Evolutionary conservation across 306 rosid genomes (phyloP).

Genomic region (Vigna mungo): DNA sequence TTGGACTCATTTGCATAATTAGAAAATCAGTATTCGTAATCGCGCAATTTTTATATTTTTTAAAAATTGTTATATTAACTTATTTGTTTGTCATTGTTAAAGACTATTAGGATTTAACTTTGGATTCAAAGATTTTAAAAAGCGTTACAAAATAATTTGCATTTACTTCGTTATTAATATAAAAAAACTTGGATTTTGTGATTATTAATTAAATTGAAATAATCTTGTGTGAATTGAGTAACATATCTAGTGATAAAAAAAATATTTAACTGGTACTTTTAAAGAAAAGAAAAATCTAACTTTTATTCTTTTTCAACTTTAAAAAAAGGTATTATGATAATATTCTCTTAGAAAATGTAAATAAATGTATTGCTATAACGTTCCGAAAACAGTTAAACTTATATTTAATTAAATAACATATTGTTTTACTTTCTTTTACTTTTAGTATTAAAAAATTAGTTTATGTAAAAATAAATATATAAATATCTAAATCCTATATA

Average conservation of each 20-base stretch:
- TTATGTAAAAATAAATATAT: too few relatives aligned
- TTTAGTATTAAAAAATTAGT: too few relatives aligned
- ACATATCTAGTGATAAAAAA: too few relatives aligned
- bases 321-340: not conserved
- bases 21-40: too few relatives aligned
- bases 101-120: not conserved
- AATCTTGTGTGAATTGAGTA: too few relatives aligned
- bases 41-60: too few relatives aligned
- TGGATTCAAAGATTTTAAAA: not conserved
- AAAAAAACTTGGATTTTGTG: too few relatives aligned
- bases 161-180: not conserved
- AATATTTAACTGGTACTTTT: not conserved
- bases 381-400: too few relatives aligned
- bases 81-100: not conserved
- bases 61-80: not conserved
- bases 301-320: not conserved
- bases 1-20: too few relatives aligned
- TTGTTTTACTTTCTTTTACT: too few relatives aligned
- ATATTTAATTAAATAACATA: too few relatives aligned
- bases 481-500: too few relatives aligned
- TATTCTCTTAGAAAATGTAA: not conserved
- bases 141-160: not conserved
- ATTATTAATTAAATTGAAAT: not conserved
- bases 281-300: not conserved
- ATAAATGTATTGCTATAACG: not conserved